Evolutionary conservation across 2,329 filamentous ascomycete species (phyloP).

Genomic region (Colletotrichum sojae): DNA sequence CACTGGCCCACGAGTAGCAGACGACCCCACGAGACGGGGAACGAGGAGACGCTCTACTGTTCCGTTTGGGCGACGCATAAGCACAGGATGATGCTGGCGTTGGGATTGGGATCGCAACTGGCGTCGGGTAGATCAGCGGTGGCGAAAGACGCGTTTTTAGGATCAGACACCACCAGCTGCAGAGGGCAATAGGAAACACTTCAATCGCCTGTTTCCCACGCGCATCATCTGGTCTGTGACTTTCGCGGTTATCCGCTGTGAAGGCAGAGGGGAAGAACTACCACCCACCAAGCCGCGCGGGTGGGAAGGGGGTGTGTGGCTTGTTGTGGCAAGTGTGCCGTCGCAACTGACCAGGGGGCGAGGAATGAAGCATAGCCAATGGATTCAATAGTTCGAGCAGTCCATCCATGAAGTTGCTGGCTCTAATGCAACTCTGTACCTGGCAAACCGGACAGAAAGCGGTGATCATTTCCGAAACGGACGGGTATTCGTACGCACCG

Average conservation of each 20-base stretch:
- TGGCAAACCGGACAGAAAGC: slow-evolving; percentile 27
- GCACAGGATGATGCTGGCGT: slow-evolving; percentile 14
- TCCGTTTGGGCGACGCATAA: not conserved
- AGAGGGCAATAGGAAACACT: slow-evolving; percentile 1
- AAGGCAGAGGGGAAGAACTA: not conserved
- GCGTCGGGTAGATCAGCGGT: slow-evolving; percentile 25
- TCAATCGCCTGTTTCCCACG: not conserved
- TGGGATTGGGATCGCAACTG: slow-evolving; percentile 16
- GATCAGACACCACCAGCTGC: slow-evolving; percentile 18
- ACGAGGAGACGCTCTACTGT: not conserved
- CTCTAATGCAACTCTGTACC: slow-evolving; percentile 33
- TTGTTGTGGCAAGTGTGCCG: slow-evolving; percentile 35
- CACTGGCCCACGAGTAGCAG: not conserved
- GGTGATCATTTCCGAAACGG: slow-evolving; percentile 38
- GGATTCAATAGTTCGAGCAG: slow-evolving; percentile 2
- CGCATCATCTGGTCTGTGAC: not conserved
- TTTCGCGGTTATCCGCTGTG: not conserved
- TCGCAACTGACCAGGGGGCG: slow-evolving; percentile 3
- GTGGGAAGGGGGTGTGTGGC: slow-evolving; percentile 33
- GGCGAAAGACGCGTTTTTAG: slow-evolving; percentile 31
- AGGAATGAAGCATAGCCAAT: slow-evolving; percentile 20
- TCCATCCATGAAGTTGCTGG: slow-evolving; percentile 18
- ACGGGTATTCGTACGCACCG: slow-evolving; percentile 37
- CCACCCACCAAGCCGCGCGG: not conserved
- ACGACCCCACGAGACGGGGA: not conserved